Evolutionary conservation across 2,329 filamentous ascomycete genomes (phyloP).

Genomic region (Cryphonectria japonica): DNA sequence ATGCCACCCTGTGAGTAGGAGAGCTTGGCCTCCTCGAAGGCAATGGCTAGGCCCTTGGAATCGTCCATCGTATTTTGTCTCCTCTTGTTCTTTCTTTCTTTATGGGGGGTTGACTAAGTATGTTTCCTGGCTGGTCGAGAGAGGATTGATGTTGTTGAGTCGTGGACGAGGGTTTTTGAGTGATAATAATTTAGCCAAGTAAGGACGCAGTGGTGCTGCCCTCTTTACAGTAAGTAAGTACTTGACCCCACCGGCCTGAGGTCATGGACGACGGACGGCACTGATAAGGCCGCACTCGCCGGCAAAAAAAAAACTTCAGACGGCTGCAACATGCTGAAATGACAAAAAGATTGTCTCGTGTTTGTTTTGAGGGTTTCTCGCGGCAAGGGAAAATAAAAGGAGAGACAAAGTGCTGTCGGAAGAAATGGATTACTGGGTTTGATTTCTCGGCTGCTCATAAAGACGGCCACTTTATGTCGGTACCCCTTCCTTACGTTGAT

Average conservation of each 20-base stretch:
- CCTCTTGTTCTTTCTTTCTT: background rate
- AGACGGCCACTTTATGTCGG: too few species aligned
- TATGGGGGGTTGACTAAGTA: too few species aligned
- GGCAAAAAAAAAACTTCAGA: background rate
- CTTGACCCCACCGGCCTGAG: slow-evolving; percentile 12
- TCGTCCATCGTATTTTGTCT: slow-evolving; percentile 43
- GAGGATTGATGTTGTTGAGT: too few species aligned
- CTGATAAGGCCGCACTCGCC: slow-evolving; percentile 11
- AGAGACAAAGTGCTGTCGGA: background rate
- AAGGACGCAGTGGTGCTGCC: background rate
- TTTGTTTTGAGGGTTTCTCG: too few species aligned
- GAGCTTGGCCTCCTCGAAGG: slow-evolving; percentile 50
- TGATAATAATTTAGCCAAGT: background rate
- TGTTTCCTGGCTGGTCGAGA: background rate
- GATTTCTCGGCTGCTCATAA: background rate
- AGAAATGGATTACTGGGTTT: too few species aligned
- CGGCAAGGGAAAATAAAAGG: background rate
- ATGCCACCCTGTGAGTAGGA: slow-evolving; percentile 53
- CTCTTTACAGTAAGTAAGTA: background rate
- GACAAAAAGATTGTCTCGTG: background rate
- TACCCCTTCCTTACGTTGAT: too few species aligned
- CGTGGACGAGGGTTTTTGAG: too few species aligned
- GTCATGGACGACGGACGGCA: background rate
- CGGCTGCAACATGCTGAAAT: background rate
- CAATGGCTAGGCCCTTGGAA: slow-evolving; percentile 47